These are phyloP conservation scores for Pseudophaeomoniella oleicola DNA, from an alignment of 2,329 filamentous ascomycete genomes.

Conservation along the genomic window DNA sequence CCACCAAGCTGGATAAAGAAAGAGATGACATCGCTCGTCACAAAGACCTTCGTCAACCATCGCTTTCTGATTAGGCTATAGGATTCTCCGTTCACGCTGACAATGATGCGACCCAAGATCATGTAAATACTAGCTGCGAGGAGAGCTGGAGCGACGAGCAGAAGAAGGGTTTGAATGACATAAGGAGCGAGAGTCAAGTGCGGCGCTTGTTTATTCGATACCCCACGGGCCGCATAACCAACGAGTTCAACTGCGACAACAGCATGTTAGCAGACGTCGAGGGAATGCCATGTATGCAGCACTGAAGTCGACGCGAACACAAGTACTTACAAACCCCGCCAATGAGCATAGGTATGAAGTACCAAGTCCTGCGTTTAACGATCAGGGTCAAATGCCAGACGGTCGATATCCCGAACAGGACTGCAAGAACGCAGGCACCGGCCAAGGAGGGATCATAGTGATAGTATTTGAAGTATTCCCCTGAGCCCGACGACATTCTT, in stretches of 20 bases:
- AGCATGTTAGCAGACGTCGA: no score
- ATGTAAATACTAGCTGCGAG: constrained; percentile 17
- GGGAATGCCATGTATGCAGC: no score
- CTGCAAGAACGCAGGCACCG: constrained; percentile 29
- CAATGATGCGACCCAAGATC: constrained; percentile 16
- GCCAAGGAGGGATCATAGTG: constrained; percentile 28
- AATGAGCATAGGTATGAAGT: constrained; percentile 14
- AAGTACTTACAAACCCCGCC: constrained; percentile 27
- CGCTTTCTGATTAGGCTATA: constrained; percentile 10
- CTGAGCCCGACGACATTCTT: no score
- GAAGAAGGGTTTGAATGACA: constrained; percentile 14
- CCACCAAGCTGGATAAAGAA: constrained; percentile 20
- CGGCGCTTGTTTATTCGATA: constrained; percentile 8
- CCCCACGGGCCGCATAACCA: constrained; percentile 22
- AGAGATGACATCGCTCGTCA: constrained; percentile 17
- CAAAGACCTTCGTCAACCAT: constrained; percentile 17
- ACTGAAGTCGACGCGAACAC: no score
- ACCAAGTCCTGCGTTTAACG: constrained; percentile 23
- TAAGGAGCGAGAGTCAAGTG: constrained; percentile 14
- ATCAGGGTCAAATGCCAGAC: constrained; percentile 26
- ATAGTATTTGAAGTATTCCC: no score
- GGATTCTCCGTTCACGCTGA: constrained; percentile 12
- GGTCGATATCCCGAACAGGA: constrained; percentile 31
- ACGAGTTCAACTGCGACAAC: no score
- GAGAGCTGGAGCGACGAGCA: constrained; percentile 16